Percentiles rank a stretch among this genome's conserved stretches.
phyloP scores from a whole-genome alignment of 805 yeast genomes.

The Blastobotrys terrestris region DNA sequence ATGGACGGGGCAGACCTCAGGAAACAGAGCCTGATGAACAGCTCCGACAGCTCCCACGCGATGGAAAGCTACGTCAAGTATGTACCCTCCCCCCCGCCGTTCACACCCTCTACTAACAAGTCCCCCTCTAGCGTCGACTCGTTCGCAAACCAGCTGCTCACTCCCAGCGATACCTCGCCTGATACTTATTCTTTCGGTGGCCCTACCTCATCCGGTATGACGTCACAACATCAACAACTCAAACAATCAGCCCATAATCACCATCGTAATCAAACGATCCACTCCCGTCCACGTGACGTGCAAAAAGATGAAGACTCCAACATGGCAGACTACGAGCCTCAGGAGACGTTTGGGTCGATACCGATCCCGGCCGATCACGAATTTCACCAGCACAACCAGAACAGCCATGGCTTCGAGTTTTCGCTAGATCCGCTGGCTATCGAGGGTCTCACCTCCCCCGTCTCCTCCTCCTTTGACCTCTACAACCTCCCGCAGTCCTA shows the following conservation, averaged over 20 bases:
- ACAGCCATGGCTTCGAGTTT: conserved; percentile 30
- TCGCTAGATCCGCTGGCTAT: conserved; percentile 43
- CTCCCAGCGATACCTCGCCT: conserved; percentile 19
- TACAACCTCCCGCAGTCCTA: not conserved
- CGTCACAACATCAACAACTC: not conserved
- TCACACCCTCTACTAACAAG: not conserved
- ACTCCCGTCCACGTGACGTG: too few species aligned
- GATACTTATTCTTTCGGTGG: conserved; percentile 2
- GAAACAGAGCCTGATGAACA: not conserved
- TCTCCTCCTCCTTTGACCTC: not conserved
- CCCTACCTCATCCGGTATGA: not conserved
- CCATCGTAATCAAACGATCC: not conserved
- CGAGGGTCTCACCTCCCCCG: conserved; percentile 35
- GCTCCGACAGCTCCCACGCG: not conserved
- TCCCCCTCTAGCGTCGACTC: not conserved
- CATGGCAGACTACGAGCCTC: not conserved
- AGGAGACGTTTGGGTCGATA: not conserved
- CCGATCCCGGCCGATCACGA: not conserved
- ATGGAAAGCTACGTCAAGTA: not conserved
- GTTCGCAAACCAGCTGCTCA: conserved; percentile 8
- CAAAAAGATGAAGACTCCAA: not conserved
- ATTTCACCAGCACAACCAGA: not conserved
- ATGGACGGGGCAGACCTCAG: conserved; percentile 6
- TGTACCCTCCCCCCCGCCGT: not conserved
- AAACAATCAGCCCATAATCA: not conserved